Evolutionary conservation across 306 rosid species (phyloP).

Genomic region (Myrica gale): DNA sequence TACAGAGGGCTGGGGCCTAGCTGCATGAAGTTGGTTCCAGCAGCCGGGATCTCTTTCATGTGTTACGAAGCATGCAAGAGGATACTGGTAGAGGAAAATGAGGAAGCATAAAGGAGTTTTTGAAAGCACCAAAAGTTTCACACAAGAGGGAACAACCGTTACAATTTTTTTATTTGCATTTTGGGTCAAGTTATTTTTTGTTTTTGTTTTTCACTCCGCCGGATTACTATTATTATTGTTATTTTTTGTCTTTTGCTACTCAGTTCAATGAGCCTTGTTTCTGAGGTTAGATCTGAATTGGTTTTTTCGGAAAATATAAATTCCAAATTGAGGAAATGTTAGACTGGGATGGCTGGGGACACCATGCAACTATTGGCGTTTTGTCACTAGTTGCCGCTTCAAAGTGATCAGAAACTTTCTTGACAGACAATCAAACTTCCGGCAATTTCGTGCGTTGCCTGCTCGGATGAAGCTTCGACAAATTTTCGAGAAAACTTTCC

Average conservation of each 20-base stretch:
- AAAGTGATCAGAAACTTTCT: no score
- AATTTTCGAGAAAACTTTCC: no score
- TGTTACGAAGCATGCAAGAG: conserved; percentile 97
- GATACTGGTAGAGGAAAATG: conserved; percentile 59
- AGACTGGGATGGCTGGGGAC: background rate
- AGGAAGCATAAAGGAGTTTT: conserved; percentile 40
- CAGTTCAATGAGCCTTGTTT: conserved; percentile 35
- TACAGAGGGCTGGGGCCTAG: conserved; percentile 91
- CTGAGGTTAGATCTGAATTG: conserved; percentile 28
- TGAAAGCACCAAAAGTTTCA: background rate
- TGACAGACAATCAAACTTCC: no score
- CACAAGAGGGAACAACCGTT: conserved; percentile 6
- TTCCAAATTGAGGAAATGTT: background rate
- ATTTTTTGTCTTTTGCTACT: background rate
- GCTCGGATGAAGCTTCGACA: no score
- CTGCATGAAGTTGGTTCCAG: conserved; percentile 94
- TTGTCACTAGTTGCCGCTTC: no score
- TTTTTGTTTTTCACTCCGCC: conserved; percentile 21
- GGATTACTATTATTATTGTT: background rate
- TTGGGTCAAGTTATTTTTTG: conserved; percentile 18
- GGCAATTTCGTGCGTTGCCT: no score
- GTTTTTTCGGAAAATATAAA: conserved; percentile 3
- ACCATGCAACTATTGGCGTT: background rate
- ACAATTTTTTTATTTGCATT: conserved; percentile 6
- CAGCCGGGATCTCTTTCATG: conserved; percentile 96